These are phyloP conservation scores for Salix arbutifolia DNA, from an alignment of 345 rosid genomes.

Conservation along the genomic window DNA sequence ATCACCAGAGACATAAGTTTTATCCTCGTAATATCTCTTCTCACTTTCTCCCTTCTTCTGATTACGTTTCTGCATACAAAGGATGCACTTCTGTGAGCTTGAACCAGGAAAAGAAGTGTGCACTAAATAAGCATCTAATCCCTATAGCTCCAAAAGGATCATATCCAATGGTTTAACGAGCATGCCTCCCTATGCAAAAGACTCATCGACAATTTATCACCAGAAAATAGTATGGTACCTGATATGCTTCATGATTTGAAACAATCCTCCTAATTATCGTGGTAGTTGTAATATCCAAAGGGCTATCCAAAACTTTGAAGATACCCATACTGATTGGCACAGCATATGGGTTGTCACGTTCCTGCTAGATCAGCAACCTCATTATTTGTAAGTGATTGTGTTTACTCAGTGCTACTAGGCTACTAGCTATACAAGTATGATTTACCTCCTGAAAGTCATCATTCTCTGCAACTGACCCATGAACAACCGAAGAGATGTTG, in stretches of 20 bases:
- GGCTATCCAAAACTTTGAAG: slow-evolving; percentile 61
- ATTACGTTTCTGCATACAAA: slow-evolving; percentile 56
- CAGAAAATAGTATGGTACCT: slow-evolving; percentile 26
- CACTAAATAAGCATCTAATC: not conserved
- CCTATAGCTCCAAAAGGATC: not conserved
- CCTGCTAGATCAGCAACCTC: slow-evolving; percentile 33
- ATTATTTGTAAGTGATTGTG: not conserved
- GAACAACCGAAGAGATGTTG: slow-evolving; percentile 60
- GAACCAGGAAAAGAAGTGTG: not conserved
- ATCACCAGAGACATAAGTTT: slow-evolving; percentile 48
- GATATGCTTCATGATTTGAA: slow-evolving; percentile 69
- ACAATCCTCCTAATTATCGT: slow-evolving; percentile 68
- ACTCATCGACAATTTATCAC: not conserved
- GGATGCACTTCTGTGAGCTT: not conserved
- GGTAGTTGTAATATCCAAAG: slow-evolving; percentile 65
- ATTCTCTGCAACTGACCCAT: slow-evolving; percentile 66
- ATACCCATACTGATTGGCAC: slow-evolving; percentile 66
- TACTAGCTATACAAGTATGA: not conserved
- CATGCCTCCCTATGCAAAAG: not conserved
- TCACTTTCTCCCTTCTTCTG: slow-evolving; percentile 65
- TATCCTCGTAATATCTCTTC: slow-evolving; percentile 55
- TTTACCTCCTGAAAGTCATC: slow-evolving; percentile 51
- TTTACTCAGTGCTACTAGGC: not conserved
- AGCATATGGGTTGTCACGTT: slow-evolving; percentile 54
- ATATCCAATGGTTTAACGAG: not conserved